Base-by-base conservation (phyloP, 495 filamentous ascomycete species). In the Astrothelium subdiscretum region DNA sequence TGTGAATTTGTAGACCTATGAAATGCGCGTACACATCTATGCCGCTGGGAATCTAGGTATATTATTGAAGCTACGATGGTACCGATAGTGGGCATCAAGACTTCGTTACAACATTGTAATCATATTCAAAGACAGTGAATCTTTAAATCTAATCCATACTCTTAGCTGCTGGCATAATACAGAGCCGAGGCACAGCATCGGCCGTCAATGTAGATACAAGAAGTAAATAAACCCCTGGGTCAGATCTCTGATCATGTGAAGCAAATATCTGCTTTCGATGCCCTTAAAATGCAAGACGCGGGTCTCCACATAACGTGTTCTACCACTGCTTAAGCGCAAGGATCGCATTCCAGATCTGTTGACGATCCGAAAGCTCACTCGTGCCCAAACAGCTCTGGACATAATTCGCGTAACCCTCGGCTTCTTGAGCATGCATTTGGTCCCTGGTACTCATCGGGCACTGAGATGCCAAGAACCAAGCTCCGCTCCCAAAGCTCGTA, bases 381-480 rank as follows among this genome's bases (percentile, higher is more conserved):
- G 48, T 54, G 22, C 22, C 48, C 24, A 54, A 54, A 24, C 48
- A 54, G 12, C 29, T 12, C 29, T 27, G 10, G 29, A 54, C 48
- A 54, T 54, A 54, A 15, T 29, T 54, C 24, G 26, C 12, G 24
- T 54, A 54, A 2, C 48, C 48, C 5, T 20, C 48, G 20, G 48
- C 4, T 10, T 54, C 24, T 29, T 27, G 48, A 6, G n/a, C 24
- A 15, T 54, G 48, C 24, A 54, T 26, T 24, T 54, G 22, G 20
- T 54, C 48, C 5, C 48, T 20, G 3, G 85, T 76, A 6, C 67
- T 71, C 3, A 61, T 20, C 0, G 63, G 59, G 73, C 90, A 95
- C 71, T 90, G 79, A 1, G 78, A 86, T 4, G 71, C 82, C 43
- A 89, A 64, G 68, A 87, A 94, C 91, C 90, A 95, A 2, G 84